phyloP scores from a whole-genome alignment of 78 protist species.

The Paulinella micropora region DNA sequence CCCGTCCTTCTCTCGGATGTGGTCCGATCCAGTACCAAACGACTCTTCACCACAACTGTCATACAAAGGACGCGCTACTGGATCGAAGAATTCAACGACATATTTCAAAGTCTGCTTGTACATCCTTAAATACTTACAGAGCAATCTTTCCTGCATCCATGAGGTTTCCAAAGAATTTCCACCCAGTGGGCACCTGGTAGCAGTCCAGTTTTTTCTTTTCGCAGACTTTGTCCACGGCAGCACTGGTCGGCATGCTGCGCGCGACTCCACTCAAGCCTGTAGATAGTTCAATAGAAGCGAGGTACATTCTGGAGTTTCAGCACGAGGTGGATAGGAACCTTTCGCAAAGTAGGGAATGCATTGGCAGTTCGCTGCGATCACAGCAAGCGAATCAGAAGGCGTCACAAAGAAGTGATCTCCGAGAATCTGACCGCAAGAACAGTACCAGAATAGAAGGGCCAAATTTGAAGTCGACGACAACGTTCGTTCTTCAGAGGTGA shows the following conservation, averaged over 20 bases:
- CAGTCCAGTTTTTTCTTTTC: constrained; percentile 4
- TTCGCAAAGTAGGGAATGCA: constrained; percentile 57
- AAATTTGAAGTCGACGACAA: too few species aligned
- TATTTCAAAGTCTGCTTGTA: too few species aligned
- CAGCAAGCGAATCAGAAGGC: constrained; percentile 91
- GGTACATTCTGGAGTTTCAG: neutral
- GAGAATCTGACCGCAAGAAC: too few species aligned
- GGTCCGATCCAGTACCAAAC: constrained; percentile 88
- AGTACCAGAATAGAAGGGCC: too few species aligned
- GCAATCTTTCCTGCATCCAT: constrained; percentile 61
- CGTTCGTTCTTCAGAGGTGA: too few species aligned
- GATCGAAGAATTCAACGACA: neutral
- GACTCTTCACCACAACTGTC: constrained; percentile 83
- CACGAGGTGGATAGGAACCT: neutral
- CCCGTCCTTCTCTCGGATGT: constrained; percentile 95
- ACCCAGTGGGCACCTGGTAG: constrained; percentile 83
- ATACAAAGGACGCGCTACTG: too few species aligned
- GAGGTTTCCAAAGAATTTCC: constrained; percentile 94
- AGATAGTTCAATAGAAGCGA: neutral
- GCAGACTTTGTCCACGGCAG: constrained; percentile 41
- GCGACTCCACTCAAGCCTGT: constrained; percentile 73
- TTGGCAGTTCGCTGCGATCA: constrained; percentile 65
- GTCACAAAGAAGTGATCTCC: constrained; percentile 73
- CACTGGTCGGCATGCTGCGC: constrained; percentile 84
- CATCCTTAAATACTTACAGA: neutral